Base-by-base conservation (phyloP, 1,284 basidiomycete species). In the Cryptococcus sp. region DNA sequence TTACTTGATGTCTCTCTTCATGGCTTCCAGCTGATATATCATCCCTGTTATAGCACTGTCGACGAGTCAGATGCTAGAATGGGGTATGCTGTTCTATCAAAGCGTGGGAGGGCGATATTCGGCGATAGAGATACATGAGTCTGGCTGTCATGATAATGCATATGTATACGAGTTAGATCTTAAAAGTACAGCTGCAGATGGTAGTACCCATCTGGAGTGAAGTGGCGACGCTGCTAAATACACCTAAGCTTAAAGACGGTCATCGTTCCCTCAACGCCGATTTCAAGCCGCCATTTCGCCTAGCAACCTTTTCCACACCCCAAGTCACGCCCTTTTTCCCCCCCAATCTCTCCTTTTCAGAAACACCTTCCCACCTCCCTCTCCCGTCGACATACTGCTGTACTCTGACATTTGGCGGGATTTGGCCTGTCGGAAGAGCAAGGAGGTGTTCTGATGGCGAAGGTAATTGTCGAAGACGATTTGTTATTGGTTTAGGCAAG, bases 51-150 rank as follows among this genome's bases (percentile, higher is more conserved):
- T 51, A 75, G 74, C 47, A 64, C 63, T 5, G 61, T 73, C 25
- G 70, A 72, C 52, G 73, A 75, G 46, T 29, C 58, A n/a, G 72
- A 76, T 57, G 68, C 69, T 3, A 60, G 65, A 41, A 67, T 72
- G 66, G 70, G 61, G 22, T 75, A 69, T 55, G 66, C 70, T 59
- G 62, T 63, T 29, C 54, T 70, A 15, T 71, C 67, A 13, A 44
- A 57, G 17, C 61, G 74, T 16, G 73, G 68, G 5, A 57, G 55
- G 23, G 69, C 68, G 0, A 52, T 76, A n/a, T 76, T 74, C 41
- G 73, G 73, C 22, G 74, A 76, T 55, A 23, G 48, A 38, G 40
- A 45, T 46, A n/a, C n/a, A 29, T 34, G 43, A 22, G 29, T 46
- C 7, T 23, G 16, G 20, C 29, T 34, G 29, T 34, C 13, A 37